Evolutionary conservation across 495 filamentous ascomycete genomes (phyloP), one percentile per base, ranked within the genome.

Genomic region (Podospora anserina): DNA sequence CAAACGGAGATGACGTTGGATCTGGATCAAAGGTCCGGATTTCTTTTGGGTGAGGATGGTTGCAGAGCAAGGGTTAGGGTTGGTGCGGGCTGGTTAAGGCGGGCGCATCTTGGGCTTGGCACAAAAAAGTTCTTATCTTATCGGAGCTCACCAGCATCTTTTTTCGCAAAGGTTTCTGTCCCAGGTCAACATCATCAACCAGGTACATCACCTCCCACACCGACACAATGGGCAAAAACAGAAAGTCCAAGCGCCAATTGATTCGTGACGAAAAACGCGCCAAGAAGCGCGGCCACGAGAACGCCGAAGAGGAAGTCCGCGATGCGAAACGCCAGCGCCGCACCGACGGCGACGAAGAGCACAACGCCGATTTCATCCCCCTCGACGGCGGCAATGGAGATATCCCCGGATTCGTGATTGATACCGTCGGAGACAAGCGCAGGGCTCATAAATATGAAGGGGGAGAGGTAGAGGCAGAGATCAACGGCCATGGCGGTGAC

Each of bases 191-290:
- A 28, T n/a, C 61, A 5, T 34, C 61, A 61, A 65, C 30, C 23
- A 9, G 19, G 11, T 27, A 64, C 4, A 28, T 11, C 56, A 32
- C 39, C 65, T 57, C 61, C 9, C 30, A 20, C 6, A 15, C 61
- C 30, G 11, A 34, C 39, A 65, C 56, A 28, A 78, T 79, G 77
- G 77, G 73, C 26, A 79, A 79, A 59, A 70, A 68, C 62, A 74
- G 76, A 63, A 79, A 78, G 67, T 79, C 80, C 6, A 83, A 82
- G 66, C 71, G 82, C 60, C 82, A 83, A 71, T 77, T 82, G 23
- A 70, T 82, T 18, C 80, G 82, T 62, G 81, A 83, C 63, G 81
- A 81, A 74, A 79, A 79, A 70, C 77, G 80, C 64, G 79, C 79
- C 60, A 83, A 80, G 68, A 78, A 78, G 68, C 74, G 77, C 64